Evolutionary conservation across 2,329 filamentous ascomycete species (phyloP).

Genomic region (Arthrocladium fulminans): DNA sequence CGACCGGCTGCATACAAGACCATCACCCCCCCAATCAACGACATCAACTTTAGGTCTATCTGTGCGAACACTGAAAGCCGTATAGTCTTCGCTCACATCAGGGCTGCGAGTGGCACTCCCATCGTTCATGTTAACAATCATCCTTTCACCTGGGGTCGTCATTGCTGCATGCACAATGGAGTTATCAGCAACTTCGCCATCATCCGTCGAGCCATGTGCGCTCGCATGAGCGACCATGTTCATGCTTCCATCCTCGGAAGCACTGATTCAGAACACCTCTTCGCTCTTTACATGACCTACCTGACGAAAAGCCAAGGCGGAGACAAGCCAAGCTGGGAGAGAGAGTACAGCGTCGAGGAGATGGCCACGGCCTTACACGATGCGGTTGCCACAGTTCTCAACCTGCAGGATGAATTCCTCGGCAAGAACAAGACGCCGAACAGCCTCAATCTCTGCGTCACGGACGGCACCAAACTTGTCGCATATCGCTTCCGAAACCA

Average conservation of each 20-base stretch:
- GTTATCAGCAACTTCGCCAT: conserved; percentile 39
- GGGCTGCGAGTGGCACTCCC: conserved; percentile 41
- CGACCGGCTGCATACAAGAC: conserved; percentile 45
- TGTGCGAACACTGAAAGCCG: conserved; percentile 44
- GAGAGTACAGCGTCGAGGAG: conserved; percentile 32
- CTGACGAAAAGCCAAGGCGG: conserved; percentile 17
- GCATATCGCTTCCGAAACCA: conserved; percentile 48
- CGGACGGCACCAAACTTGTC: conserved; percentile 42
- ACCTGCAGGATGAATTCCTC: conserved; percentile 36
- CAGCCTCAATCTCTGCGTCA: conserved; percentile 45
- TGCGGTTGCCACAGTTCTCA: conserved; percentile 36
- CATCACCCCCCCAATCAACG: conserved; percentile 43
- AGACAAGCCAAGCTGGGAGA: conserved; percentile 33
- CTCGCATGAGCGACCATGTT: conserved; percentile 38
- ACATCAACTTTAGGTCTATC: conserved; percentile 46
- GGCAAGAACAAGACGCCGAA: conserved; percentile 33
- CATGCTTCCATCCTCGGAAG: conserved; percentile 42
- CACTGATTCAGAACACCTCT: conserved; percentile 47
- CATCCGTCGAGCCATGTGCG: conserved; percentile 40
- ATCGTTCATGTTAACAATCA: conserved; percentile 46
- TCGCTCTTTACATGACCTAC: conserved; percentile 32
- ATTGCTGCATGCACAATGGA: conserved; percentile 51
- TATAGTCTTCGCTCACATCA: conserved; percentile 46
- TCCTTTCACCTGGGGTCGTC: conserved; percentile 47
- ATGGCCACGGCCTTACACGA: conserved; percentile 39